These are phyloP conservation scores for Spinacia oleracea DNA, from an alignment of 179 eudicot genomes.

Conservation along the genomic window DNA sequence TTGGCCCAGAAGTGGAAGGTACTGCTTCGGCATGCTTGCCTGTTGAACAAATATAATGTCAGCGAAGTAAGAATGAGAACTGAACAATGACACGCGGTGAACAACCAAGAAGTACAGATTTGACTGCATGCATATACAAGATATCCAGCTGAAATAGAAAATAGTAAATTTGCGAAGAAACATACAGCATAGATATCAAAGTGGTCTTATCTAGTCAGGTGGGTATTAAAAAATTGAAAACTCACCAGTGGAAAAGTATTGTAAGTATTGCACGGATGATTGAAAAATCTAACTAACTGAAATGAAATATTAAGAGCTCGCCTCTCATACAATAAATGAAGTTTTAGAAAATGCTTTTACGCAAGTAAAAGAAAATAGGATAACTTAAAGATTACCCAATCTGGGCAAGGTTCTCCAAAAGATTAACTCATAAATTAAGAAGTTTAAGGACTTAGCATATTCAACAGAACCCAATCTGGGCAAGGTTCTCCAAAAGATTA, in stretches of 20 bases:
- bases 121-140: background rate
- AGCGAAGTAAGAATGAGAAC: conserved; percentile 24
- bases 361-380: too few relatives aligned
- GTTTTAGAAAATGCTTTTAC: too few relatives aligned
- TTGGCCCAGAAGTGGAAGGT: conserved; percentile 89
- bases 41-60: conserved; percentile 40
- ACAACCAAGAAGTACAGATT: background rate
- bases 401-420: background rate
- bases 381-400: too few relatives aligned
- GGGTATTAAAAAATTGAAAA: background rate
- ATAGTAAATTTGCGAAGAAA: background rate
- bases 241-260: background rate
- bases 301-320: background rate
- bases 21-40: conserved; percentile 99
- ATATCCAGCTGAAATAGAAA: background rate
- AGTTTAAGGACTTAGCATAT: too few relatives aligned
- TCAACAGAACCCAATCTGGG: too few relatives aligned
- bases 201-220: background rate
- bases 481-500: background rate
- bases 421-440: too few relatives aligned
- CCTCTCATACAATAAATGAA: background rate
- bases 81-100: background rate
- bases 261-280: background rate
- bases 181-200: background rate
- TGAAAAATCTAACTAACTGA: background rate